phyloP scores from a whole-genome alignment of 495 filamentous ascomycete species.

The Cercophora sp. region DNA sequence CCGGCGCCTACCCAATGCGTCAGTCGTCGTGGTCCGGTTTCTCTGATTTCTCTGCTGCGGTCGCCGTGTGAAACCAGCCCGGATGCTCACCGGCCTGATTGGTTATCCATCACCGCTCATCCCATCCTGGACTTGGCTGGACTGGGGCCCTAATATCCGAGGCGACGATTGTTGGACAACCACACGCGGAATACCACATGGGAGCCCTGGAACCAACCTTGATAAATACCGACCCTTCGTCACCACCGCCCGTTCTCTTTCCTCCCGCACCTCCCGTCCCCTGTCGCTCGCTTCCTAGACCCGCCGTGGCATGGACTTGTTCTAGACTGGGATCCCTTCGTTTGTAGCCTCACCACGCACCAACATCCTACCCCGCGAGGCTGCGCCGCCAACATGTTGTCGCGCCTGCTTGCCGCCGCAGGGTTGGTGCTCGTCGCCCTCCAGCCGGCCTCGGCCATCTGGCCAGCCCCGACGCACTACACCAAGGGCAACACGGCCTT shows the following conservation, averaged over 20 bases:
- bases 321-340: no score
- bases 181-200: no score
- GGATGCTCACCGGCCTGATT: not conserved
- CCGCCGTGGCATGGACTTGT: no score
- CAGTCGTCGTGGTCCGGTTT: not conserved
- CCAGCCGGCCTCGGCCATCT: slow-evolving; percentile 45
- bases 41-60: not conserved
- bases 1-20: not conserved
- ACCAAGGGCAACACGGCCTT: slow-evolving; percentile 50
- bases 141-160: not conserved
- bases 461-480: slow-evolving; percentile 55
- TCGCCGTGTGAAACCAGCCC: not conserved
- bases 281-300: not conserved
- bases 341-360: not conserved
- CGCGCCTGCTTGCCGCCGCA: slow-evolving; percentile 29
- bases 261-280: no score
- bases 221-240: no score
- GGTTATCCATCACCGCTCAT: not conserved
- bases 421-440: slow-evolving; percentile 31
- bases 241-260: no score
- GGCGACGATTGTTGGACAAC: no score
- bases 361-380: not conserved
- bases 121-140: slow-evolving; percentile 4
- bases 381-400: slow-evolving; percentile 22
- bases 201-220: not conserved